phyloP scores from a whole-genome alignment of 306 rosid genomes.

The Pterocarpus santalinus region DNA sequence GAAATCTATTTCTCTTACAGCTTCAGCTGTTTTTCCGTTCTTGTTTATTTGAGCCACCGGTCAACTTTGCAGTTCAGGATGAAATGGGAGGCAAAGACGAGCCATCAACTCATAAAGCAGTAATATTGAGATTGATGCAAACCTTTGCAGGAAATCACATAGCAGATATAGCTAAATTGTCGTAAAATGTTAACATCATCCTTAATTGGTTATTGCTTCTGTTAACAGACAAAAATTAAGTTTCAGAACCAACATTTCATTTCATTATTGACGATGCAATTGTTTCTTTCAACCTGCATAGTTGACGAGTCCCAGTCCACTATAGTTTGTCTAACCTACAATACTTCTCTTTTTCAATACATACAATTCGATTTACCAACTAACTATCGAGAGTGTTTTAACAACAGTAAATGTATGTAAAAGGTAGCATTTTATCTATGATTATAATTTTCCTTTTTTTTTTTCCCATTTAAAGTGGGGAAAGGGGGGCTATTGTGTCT shows the following conservation, averaged over 20 bases:
- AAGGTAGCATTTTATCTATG: not conserved
- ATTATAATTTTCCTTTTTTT: not conserved
- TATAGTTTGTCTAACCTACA: slow-evolving; percentile 8
- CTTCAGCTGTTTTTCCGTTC: slow-evolving; percentile 6
- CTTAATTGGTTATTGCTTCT: not conserved
- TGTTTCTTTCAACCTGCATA: not conserved
- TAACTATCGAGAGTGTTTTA: not conserved
- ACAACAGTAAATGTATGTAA: not conserved
- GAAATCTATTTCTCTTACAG: not conserved
- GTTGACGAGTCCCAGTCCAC: not conserved
- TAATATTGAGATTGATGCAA: not conserved
- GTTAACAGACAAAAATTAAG: slow-evolving; percentile 14
- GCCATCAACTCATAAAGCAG: slow-evolving; percentile 4
- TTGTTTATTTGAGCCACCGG: slow-evolving; percentile 8
- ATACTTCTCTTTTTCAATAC: not conserved
- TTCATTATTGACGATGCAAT: not conserved
- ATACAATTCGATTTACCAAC: slow-evolving; percentile 6
- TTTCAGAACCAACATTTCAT: slow-evolving; percentile 1
- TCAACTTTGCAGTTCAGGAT: not conserved
- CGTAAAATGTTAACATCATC: not conserved
- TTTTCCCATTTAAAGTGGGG: not conserved
- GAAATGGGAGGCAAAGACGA: not conserved
- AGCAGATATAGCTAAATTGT: not conserved
- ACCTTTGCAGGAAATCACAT: slow-evolving; percentile 11
- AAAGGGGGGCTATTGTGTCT: not conserved